Conservation (phyloP, 768 basidiomycete species). For the Flagelloscypha sp. region DNA sequence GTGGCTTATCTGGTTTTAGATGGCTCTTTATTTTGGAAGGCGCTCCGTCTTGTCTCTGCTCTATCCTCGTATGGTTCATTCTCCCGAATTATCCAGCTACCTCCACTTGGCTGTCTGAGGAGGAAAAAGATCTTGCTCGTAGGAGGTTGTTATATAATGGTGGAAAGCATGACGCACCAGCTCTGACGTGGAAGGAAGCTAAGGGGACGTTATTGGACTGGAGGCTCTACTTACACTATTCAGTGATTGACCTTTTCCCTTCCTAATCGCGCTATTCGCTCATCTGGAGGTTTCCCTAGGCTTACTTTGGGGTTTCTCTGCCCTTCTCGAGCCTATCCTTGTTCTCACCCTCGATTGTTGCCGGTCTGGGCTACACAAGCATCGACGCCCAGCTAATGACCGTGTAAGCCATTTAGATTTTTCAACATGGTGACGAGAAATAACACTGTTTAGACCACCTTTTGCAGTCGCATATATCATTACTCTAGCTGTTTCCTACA, state of each 20-base stretch:
- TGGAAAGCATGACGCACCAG: constrained; percentile 12
- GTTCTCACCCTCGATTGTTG: constrained; percentile 53
- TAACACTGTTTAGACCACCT: too few species aligned
- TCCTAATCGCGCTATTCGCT: constrained; percentile 1
- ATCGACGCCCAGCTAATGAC: constrained; percentile 41
- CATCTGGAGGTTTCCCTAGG: constrained; percentile 1
- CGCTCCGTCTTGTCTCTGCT: constrained; percentile 31
- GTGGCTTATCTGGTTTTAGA: constrained; percentile 18
- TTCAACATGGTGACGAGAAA: too few species aligned
- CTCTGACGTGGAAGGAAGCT: constrained; percentile 30
- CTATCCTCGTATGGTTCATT: constrained; percentile 21
- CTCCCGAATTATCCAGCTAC: constrained; percentile 47
- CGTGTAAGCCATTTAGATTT: too few species aligned
- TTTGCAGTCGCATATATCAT: constrained; percentile 27
- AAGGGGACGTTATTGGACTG: constrained; percentile 26
- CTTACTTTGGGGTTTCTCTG: constrained; percentile 34
- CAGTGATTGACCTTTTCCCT: constrained; percentile 14
- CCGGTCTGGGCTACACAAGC: constrained; percentile 36
- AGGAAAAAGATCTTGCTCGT: constrained; percentile 35
- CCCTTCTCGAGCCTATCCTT: constrained; percentile 34
- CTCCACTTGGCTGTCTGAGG: constrained; percentile 31
- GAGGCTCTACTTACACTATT: constrained; percentile 30
- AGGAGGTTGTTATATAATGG: constrained; percentile 10
- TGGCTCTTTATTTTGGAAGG: constrained; percentile 40
- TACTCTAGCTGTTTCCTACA: constrained; percentile 15